Conservation (phyloP, 2,329 filamentous ascomycete genomes). For the Sporothrix sp. region DNA sequence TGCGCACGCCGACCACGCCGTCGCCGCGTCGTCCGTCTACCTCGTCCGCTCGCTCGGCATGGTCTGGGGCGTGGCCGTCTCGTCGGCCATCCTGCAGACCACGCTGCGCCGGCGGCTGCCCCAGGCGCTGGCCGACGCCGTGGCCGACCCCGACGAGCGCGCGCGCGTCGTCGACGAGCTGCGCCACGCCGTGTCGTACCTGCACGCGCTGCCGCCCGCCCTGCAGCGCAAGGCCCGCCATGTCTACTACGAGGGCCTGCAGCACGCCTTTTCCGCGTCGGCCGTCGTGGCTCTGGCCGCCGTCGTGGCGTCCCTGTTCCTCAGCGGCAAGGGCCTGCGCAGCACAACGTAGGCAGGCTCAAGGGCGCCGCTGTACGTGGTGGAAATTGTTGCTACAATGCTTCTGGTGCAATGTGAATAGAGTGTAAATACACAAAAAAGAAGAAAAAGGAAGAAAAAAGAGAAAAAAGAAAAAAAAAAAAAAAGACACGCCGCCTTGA, state of each 20-base stretch:
- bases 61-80: conserved; percentile 55
- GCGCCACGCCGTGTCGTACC: conserved; percentile 48
- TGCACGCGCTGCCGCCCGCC: conserved; percentile 45
- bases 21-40: conserved; percentile 34
- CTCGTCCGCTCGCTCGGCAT: conserved; percentile 53
- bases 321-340: conserved; percentile 3
- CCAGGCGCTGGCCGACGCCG: conserved; percentile 42
- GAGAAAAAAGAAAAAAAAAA: not conserved
- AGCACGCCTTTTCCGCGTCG: conserved; percentile 45
- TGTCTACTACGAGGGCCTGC: conserved; percentile 51
- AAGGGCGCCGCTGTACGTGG: not conserved
- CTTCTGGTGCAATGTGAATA: too few species aligned
- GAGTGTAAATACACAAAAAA: not conserved
- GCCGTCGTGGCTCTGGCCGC: conserved; percentile 42
- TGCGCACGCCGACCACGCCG: conserved; percentile 36
- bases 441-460: not conserved
- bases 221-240: conserved; percentile 45
- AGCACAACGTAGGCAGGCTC: conserved; percentile 1
- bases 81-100: conserved; percentile 54
- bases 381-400: too few species aligned
- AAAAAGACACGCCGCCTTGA: not conserved
- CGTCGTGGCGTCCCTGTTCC: conserved; percentile 20
- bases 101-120: conserved; percentile 46
- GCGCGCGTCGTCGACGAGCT: conserved; percentile 45
- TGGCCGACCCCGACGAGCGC: conserved; percentile 45